A percentile compares a stretch with the other conserved stretches of the same genome.
These are phyloP conservation scores for Gossypium ekmanianum DNA, from an alignment of 345 rosid genomes.

Conservation along the genomic window DNA sequence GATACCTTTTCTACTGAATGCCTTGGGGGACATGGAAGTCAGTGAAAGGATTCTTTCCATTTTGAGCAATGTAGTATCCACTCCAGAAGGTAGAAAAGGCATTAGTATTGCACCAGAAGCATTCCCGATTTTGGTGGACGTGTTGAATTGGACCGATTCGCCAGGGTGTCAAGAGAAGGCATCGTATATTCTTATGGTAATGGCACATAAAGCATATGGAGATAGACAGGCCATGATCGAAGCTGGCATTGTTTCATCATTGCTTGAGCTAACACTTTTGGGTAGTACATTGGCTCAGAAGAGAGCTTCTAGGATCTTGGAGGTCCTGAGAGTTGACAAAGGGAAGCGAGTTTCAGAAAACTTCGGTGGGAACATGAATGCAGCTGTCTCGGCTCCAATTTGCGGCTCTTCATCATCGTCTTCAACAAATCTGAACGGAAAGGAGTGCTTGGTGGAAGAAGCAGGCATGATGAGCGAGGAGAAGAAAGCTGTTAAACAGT, in stretches of 20 bases:
- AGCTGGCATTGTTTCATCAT: constrained; percentile 72
- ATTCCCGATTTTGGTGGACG: constrained; percentile 73
- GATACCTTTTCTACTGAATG: constrained; percentile 50
- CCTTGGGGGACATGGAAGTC: constrained; percentile 84
- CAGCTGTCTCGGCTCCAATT: constrained; percentile 82
- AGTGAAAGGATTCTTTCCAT: constrained; percentile 83
- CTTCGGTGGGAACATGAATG: constrained; percentile 46
- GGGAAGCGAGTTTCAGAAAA: constrained; percentile 78
- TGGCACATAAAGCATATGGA: constrained; percentile 87
- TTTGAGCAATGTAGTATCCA: constrained; percentile 74
- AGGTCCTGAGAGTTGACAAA: constrained; percentile 72
- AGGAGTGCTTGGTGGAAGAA: constrained; percentile 49
- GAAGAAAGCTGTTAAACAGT: constrained; percentile 78
- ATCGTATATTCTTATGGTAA: constrained; percentile 76
- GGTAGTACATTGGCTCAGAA: constrained; percentile 93
- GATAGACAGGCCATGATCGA: constrained; percentile 91
- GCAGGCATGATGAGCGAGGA: constrained; percentile 83
- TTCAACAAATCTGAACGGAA: constrained; percentile 32
- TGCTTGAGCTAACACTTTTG: constrained; percentile 82
- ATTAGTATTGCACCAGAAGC: constrained; percentile 56
- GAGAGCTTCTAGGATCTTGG: constrained; percentile 90
- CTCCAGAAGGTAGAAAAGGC: constrained; percentile 78
- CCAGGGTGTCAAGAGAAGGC: constrained; percentile 92
- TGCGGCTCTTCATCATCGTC: constrained; percentile 65
- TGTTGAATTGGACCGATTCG: constrained; percentile 86